Evolutionary conservation across 805 yeast genomes (phyloP).

Genomic region (Candida ovalis): DNA sequence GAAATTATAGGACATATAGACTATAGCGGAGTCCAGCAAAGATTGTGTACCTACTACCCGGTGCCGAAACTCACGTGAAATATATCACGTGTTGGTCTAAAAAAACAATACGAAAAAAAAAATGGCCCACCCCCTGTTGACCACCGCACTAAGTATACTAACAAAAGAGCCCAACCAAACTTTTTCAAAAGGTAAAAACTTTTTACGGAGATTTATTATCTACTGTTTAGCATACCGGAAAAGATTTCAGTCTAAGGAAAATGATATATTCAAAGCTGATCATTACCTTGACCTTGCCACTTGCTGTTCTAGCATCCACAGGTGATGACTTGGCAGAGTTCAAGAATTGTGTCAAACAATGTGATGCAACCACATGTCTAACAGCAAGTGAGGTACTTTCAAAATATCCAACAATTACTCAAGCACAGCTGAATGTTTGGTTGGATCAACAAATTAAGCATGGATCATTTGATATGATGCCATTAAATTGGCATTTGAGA

Average conservation of each 20-base stretch:
- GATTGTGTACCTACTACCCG: no score
- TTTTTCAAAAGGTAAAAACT: no score
- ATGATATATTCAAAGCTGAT: not conserved
- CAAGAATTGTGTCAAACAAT: constrained; percentile 50
- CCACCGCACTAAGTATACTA: no score
- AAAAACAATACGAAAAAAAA: no score
- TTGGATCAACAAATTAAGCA: constrained; percentile 31
- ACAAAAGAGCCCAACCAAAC: no score
- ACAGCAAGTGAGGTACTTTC: constrained; percentile 4
- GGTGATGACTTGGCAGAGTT: constrained; percentile 62
- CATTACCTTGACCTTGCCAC: not conserved
- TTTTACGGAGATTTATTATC: no score
- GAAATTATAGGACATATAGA: no score
- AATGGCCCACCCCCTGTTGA: no score
- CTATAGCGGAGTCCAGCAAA: no score
- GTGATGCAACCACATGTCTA: constrained; percentile 36
- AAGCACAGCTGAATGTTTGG: constrained; percentile 24
- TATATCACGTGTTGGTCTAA: no score
- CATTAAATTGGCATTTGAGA: constrained; percentile 39
- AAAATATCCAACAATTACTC: constrained; percentile 21
- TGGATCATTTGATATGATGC: constrained; percentile 35
- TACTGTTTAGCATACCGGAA: no score
- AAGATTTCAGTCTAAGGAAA: not conserved
- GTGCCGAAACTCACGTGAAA: no score
- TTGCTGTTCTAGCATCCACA: constrained; percentile 39